These are phyloP conservation scores for Phialocephala sp. DNA, from an alignment of 2,329 filamentous ascomycete species.

Conservation along the genomic window DNA sequence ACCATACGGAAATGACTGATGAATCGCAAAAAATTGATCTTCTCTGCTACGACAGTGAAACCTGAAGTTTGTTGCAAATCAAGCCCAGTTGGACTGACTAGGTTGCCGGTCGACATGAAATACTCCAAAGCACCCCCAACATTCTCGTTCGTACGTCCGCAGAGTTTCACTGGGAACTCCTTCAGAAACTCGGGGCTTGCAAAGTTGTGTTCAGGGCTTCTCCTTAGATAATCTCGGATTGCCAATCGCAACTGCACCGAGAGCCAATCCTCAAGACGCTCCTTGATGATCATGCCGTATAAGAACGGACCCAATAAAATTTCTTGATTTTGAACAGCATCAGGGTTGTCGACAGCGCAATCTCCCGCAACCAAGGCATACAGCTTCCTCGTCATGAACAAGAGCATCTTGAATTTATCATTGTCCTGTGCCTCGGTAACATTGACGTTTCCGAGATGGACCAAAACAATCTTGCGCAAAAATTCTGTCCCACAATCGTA, in stretches of 20 bases:
- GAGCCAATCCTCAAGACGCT: conserved; percentile 89
- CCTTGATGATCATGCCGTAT: conserved; percentile 95
- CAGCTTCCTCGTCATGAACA: conserved; percentile 96
- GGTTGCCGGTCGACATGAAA: conserved; percentile 93
- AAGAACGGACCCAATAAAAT: conserved; percentile 91
- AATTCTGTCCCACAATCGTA: conserved; percentile 93
- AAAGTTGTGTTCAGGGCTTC: conserved; percentile 70
- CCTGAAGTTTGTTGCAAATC: conserved; percentile 95
- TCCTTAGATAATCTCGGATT: conserved; percentile 62
- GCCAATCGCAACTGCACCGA: conserved; percentile 56
- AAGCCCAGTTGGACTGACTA: conserved; percentile 87
- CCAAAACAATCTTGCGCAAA: conserved; percentile 84
- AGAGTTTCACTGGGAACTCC: conserved; percentile 79
- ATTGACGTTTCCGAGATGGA: conserved; percentile 85
- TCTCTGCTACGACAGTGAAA: conserved; percentile 96
- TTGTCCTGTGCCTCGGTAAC: conserved; percentile 83
- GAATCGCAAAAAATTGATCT: conserved; percentile 98
- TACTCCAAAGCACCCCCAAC: conserved; percentile 88
- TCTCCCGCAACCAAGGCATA: conserved; percentile 93
- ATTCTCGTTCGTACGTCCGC: conserved; percentile 85
- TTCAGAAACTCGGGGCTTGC: conserved; percentile 77
- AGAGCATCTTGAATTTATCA: conserved; percentile 91
- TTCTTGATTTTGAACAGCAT: conserved; percentile 96
- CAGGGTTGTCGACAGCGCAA: conserved; percentile 92
- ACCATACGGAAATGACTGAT: conserved; percentile 99